Evolutionary conservation across 176 grass and related monocot genomes (phyloP).

Genomic region (Rhynchospora breviuscula): DNA sequence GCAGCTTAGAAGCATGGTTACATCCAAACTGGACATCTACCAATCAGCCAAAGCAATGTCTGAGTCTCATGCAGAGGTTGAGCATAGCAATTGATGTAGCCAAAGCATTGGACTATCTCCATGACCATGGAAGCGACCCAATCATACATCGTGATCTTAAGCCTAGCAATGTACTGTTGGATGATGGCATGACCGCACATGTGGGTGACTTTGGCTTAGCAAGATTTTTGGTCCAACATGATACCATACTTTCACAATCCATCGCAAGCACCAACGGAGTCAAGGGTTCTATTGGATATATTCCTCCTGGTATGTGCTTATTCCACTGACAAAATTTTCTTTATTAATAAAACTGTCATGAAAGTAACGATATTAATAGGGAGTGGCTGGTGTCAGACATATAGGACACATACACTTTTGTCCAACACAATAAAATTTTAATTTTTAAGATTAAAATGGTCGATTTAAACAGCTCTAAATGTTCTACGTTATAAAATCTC

Average conservation of each 20-base stretch:
- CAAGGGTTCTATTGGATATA: constrained; percentile 39
- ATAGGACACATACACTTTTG: no score
- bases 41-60: not conserved
- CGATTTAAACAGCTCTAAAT: no score
- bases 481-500: no score
- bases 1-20: constrained; percentile 32
- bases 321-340: no score
- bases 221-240: constrained; percentile 8
- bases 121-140: constrained; percentile 7
- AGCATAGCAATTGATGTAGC: constrained; percentile 29
- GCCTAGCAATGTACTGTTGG: constrained; percentile 33
- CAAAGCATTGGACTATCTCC: constrained; percentile 29
- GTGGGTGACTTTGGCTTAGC: constrained; percentile 29
- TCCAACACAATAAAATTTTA: no score
- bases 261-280: constrained; percentile 19
- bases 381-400: no score
- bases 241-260: not conserved
- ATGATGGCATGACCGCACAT: constrained; percentile 18
- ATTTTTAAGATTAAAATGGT: no score
- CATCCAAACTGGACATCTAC: constrained; percentile 1
- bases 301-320: constrained; percentile 38
- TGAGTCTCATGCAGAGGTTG: constrained; percentile 25
- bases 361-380: no score
- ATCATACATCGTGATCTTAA: constrained; percentile 35
- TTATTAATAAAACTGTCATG: no score